Conservation (phyloP, 73 alveolate species). For the Tetrahymena elliotti region DNA sequence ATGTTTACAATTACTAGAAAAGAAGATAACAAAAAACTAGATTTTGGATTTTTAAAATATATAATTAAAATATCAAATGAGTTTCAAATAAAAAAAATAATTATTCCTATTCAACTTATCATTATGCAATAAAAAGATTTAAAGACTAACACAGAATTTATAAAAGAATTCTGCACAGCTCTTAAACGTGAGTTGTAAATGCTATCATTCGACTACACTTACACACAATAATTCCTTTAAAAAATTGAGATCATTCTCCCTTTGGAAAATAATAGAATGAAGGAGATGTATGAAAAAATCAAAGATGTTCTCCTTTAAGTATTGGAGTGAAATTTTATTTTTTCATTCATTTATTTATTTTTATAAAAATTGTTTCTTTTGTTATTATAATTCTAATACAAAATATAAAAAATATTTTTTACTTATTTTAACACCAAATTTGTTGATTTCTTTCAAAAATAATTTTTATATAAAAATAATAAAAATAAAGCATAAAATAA, state of each 20-base stretch:
- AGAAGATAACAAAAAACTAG: neutral
- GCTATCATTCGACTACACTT: neutral
- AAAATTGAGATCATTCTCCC: neutral
- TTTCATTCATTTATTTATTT: neutral
- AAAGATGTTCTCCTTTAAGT: neutral
- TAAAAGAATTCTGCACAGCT: neutral
- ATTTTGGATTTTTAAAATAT: neutral
- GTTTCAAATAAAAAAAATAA: neutral
- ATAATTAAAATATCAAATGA: neutral
- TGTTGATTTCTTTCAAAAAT: too few relatives aligned
- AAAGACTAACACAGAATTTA: neutral
- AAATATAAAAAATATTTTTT: too few relatives aligned
- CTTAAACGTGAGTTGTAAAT: neutral
- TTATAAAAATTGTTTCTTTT: neutral
- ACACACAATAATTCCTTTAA: neutral
- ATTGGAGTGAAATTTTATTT: neutral
- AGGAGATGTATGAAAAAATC: neutral
- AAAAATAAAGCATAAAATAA: too few relatives aligned
- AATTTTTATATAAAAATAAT: too few relatives aligned
- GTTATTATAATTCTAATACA: too few relatives aligned
- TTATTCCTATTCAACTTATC: neutral
- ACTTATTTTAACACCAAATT: too few relatives aligned
- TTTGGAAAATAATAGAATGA: neutral
- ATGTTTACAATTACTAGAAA: neutral
- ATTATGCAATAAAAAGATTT: neutral